These are phyloP conservation scores for Dipteronia sinensis DNA, from an alignment of 345 rosid species.

Conservation along the genomic window DNA sequence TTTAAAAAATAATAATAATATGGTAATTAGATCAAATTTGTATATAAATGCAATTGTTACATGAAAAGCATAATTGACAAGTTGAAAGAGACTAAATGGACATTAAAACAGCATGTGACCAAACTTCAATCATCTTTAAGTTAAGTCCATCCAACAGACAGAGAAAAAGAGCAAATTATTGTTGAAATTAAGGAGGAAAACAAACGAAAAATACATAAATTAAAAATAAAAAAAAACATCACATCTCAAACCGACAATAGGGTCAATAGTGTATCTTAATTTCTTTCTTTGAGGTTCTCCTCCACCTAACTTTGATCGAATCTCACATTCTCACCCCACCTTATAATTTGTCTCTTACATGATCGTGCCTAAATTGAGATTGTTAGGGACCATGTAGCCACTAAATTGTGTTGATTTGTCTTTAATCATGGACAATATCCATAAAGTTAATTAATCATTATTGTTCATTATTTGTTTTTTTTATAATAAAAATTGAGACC, in stretches of 20 bases:
- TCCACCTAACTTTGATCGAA: not conserved
- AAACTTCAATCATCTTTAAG: not conserved
- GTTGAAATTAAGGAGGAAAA: no score
- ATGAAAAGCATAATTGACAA: not conserved
- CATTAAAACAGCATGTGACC: not conserved
- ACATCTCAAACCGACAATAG: not conserved
- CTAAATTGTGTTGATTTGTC: not conserved
- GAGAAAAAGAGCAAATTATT: not conserved
- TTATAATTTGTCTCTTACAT: not conserved
- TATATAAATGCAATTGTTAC: no score
- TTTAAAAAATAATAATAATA: no score
- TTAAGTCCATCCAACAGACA: not conserved
- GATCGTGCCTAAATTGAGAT: not conserved
- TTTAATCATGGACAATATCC: not conserved
- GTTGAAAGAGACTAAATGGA: not conserved
- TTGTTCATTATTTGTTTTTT: not conserved
- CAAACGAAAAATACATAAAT: no score
- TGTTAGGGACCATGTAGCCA: conserved; percentile 1
- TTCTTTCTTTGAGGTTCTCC: not conserved
- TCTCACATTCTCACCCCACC: not conserved
- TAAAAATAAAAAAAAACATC: not conserved
- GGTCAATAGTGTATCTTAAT: no score
- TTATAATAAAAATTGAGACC: no score
- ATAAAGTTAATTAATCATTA: not conserved
- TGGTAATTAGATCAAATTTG: no score